phyloP scores from a whole-genome alignment of 164 flowering plant genomes.

The Vitis cinerea region DNA sequence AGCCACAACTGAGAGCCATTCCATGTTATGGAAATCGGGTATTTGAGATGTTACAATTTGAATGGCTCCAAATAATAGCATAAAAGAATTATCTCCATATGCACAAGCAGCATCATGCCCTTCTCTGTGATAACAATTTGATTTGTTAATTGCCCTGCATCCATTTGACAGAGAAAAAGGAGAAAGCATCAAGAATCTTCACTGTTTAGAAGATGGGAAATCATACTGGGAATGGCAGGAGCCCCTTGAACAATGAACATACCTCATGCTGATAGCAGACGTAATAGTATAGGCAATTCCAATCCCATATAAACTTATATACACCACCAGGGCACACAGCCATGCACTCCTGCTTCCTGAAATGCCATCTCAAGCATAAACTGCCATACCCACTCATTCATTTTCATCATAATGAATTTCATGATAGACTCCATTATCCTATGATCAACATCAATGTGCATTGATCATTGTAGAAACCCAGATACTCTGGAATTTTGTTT shows the following conservation, averaged over 20 bases:
- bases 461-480: not conserved
- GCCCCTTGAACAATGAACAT: not conserved
- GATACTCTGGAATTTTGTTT: too few relatives aligned
- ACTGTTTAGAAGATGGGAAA: not conserved
- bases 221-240: too few relatives aligned
- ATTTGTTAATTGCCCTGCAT: constrained; percentile 44
- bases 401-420: not conserved
- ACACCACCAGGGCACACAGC: constrained; percentile 50
- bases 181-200: not conserved
- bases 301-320: constrained; percentile 39
- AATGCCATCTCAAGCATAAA: constrained; percentile 14
- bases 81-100: constrained; percentile 25
- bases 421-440: not conserved
- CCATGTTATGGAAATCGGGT: constrained; percentile 47
- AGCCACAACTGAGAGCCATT: constrained; percentile 49
- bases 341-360: constrained; percentile 35
- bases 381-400: not conserved
- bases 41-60: constrained; percentile 47
- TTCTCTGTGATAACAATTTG: constrained; percentile 51
- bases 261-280: constrained; percentile 55
- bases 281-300: constrained; percentile 53
- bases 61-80: constrained; percentile 43
- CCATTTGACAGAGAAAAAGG: not conserved
- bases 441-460: not conserved
- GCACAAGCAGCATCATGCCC: constrained; percentile 42